Percentiles rank a stretch among this genome's conserved stretches.
phyloP scores from a whole-genome alignment of 1,139 yeast genomes.

The Ogataea hybrid region DNA sequence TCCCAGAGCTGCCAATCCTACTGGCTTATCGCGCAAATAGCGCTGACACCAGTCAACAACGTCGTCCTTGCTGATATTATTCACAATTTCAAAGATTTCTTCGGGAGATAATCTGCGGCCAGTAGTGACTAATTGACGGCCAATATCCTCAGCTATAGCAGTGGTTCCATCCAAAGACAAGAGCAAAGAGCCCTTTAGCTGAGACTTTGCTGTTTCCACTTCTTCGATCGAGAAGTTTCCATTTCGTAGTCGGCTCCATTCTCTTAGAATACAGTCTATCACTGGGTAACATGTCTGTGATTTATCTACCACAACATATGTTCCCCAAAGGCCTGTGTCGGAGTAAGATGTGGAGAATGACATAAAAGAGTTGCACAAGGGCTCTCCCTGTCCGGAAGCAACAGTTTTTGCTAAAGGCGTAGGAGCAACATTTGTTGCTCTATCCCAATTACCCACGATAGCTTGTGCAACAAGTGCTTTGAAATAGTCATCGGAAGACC shows the following conservation, averaged over 20 bases:
- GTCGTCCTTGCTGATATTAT: constrained; percentile 73
- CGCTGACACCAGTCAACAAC: constrained; percentile 88
- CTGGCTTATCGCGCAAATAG: constrained; percentile 71
- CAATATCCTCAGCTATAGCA: constrained; percentile 96
- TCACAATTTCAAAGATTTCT: constrained; percentile 84
- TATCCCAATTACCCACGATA: constrained; percentile 95
- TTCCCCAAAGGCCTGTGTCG: constrained; percentile 97
- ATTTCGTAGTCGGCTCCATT: constrained; percentile 82
- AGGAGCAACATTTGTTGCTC: constrained; percentile 80
- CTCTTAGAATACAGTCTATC: constrained; percentile 73
- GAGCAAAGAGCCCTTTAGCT: constrained; percentile 86
- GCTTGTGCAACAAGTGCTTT: constrained; percentile 96
- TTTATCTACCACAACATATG: constrained; percentile 82
- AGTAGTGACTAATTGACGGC: constrained; percentile 93
- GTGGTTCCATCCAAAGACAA: constrained; percentile 93
- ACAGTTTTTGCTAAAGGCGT: constrained; percentile 80
- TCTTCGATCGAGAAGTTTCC: constrained; percentile 81
- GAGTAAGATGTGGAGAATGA: constrained; percentile 96
- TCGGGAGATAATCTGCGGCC: constrained; percentile 90
- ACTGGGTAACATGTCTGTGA: constrained; percentile 63
- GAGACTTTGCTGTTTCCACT: constrained; percentile 92
- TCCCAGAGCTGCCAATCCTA: constrained; percentile 91
- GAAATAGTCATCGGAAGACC: constrained; percentile 96
- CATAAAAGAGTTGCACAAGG: constrained; percentile 90
- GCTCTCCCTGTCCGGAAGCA: constrained; percentile 49